Base-by-base conservation (phyloP, 2,329 filamentous ascomycete genomes). In the Aspergillus amoenus region DNA sequence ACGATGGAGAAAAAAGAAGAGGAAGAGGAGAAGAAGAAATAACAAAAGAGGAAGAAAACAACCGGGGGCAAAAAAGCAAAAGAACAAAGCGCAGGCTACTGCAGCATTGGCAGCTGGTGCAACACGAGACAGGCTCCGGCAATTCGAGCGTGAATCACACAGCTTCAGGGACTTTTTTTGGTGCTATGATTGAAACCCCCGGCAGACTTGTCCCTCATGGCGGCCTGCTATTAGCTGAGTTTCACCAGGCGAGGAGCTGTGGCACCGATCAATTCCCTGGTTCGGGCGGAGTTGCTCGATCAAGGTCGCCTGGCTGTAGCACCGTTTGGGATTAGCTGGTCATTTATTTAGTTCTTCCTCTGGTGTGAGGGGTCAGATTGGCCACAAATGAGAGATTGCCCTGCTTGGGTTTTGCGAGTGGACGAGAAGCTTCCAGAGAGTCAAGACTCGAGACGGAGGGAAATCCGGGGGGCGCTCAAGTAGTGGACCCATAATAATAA, bases 211-310 rank as follows among this genome's bases (percentile, higher is more conserved):
- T 57, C 49, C 37, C 18, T 11, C 44, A 27, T 55, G 59, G 55
- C 58, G 55, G 42, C 32, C 37, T 61, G 50, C 59, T 52, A 61
- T 64, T 64, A 61, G 62, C 55, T 44, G 54, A 58, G 62, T 64
- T 64, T 64, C 62, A 64, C 43, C 9, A 9, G 3, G 22, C 37
- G 41, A 15, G 12, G 46, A 45, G 52, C 59, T 48, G 51, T 55
- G 49, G 48, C 42, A 43, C 43, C 41, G 52, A 49, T 49, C 52
- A 54, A 55, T 56, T 47, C 54, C 53, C 37, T 57, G 53, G 40
- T 22, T 53, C 18, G 55, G 43, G 37, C 41, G 24, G 47, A 21
- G 8, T 27, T n/a, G 34, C 45, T 18, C 18, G 52, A 57, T 48
- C 37, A 21, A 57, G 47, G 46, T 51, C 47, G 52, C 30, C 54